Conservation (phyloP, 208 protist genomes). For the Polymyxa betae region DNA sequence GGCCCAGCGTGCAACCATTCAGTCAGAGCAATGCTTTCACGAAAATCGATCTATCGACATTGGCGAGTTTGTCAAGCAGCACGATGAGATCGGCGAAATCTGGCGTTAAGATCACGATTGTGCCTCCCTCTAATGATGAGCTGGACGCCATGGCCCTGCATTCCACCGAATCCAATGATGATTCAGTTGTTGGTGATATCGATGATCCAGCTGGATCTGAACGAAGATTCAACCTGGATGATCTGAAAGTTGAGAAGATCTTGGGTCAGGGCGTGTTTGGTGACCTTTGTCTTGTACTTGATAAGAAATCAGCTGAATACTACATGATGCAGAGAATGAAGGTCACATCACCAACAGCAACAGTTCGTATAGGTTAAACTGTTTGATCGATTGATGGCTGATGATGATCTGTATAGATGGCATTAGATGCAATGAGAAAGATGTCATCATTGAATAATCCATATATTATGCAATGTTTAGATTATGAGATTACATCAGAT, state of each 20-base stretch:
- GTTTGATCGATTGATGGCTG: neutral
- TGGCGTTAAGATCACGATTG: neutral
- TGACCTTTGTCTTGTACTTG: neutral
- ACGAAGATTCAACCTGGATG: neutral
- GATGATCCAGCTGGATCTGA: neutral
- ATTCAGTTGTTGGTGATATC: neutral
- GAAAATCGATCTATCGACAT: neutral
- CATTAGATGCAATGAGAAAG: constrained; percentile 2
- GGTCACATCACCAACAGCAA: neutral
- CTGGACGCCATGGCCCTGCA: neutral
- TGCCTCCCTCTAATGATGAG: neutral
- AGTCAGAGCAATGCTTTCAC: constrained; percentile 28
- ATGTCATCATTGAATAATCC: constrained; percentile 44
- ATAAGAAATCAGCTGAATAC: neutral
- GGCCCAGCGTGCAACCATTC: neutral
- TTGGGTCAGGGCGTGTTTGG: constrained; percentile 32
- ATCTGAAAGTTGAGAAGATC: constrained; percentile 13
- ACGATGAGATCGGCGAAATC: neutral
- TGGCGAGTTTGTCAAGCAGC: neutral
- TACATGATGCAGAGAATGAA: constrained; percentile 42
- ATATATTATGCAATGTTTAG: constrained; percentile 49
- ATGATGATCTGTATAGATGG: neutral
- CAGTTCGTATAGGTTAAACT: too few species aligned
- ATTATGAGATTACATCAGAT: constrained; percentile 9
- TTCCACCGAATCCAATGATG: neutral